Evolutionary conservation across 768 basidiomycete genomes (phyloP), one percentile per base, ranked within the genome.

Genomic region (Auriscalpium vulgare): DNA sequence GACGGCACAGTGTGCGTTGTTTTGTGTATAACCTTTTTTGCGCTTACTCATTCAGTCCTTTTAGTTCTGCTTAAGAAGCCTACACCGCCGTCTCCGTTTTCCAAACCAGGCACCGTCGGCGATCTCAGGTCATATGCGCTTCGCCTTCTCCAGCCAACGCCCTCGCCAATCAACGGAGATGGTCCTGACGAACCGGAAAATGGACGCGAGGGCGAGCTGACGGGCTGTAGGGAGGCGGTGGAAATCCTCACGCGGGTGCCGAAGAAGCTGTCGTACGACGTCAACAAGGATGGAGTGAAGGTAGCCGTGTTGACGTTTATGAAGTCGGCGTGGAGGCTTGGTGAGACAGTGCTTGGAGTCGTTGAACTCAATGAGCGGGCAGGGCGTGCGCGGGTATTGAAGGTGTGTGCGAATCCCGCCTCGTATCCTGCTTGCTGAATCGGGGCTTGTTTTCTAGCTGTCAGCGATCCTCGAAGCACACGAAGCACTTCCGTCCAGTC

Each of bases 211-310:
- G 59, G 64, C 72, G 47, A 83, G 80, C 17, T 88, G 78, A 78
- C 76, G 37, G 84, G 84, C 4, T 91, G 84, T 68, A 76, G 91
- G 47, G 87, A 94, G 67, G 90, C 92, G 0, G 92, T 95, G 11
- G 93, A 97, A 74, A 84, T 95, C 51, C 72, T 97, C 56, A 95
- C 93, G 16, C 72, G 95, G 54, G 91, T 91, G 68, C 83, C 91
- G 2, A 90, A 86, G 70, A 97, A 95, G 75, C 93, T 87, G 40
- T 94, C 93, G 1, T 97, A 92, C 70, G 95, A 97, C 71, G 93
- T 97, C 54, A 89, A 85, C 66, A 97, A 97, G 74, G 91, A 95
- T 37, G 92, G 89, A 0, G 80, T 88, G 38, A 83, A 84, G 44
- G 92, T 98, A 56, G 95, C 95, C 7, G 85, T 90, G 38, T 70